Evolutionary conservation across 768 basidiomycete genomes (phyloP), one percentile per base, ranked within the genome.

Genomic region (Lentinula edodes): DNA sequence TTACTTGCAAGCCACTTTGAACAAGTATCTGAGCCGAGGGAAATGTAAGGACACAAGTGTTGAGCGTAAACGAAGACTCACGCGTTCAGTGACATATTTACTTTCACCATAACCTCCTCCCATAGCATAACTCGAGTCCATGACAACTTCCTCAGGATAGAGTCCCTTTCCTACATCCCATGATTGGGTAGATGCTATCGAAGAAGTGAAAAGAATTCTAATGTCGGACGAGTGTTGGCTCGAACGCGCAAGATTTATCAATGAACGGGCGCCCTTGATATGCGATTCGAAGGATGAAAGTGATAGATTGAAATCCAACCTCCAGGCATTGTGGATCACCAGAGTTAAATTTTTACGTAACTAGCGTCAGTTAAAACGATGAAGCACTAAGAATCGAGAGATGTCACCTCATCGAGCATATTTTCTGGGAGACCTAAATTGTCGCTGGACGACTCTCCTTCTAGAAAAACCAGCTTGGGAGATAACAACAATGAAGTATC

Each of bases 231-330:
- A 60, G 28, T 32, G 56, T 16, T 45, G 55, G n/a, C 34, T 16
- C 20, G 58, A 8, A 60, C 48, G 48, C 3, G 68, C 68, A 6
- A 72, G 63, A 59, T 75, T 68, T 32, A 75, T 62, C n/a, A 76
- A 60, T 32, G 69, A 67, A 23, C 69, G 46, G 1, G 66, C 66
- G 7, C 71, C 71, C 6, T 67, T 69, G 48, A 79, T 63, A 43
- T 71, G 69, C 2, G 72, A 66, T 52, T 77, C 73, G 61, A 76
- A 76, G 1, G 74, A 76, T 2, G 65, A 39, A 2, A 77, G 68
- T 0, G 72, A 65, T 15, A 73, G 63, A 35, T 77, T 77, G 65
- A 78, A 78, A 57, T 78, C 73, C 2, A 78, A 64, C 2, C 71
- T 65, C 77, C 76, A 78, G 0, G 74, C 76, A 39, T 74, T 73